phyloP scores from a whole-genome alignment of 148 eudicot genomes.

The Spergularia bocconei region DNA sequence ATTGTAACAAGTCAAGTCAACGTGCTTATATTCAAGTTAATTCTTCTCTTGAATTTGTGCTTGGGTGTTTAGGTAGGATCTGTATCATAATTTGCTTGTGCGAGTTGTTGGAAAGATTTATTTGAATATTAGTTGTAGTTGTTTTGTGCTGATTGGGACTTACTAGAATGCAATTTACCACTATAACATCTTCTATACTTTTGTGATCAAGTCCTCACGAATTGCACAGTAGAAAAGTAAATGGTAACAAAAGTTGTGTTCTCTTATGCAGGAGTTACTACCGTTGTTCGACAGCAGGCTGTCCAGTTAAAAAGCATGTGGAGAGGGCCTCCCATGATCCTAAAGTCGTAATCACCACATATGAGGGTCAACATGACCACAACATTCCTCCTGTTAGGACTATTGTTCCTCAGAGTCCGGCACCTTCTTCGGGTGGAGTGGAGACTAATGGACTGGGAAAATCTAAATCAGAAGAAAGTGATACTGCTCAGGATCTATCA shows the following conservation, averaged over 20 bases:
- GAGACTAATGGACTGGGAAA: slow-evolving; percentile 36
- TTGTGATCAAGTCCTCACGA: too few species aligned
- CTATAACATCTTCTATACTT: too few species aligned
- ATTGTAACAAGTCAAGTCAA: too few species aligned
- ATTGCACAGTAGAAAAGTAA: background rate
- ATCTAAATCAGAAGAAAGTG: slow-evolving; percentile 39
- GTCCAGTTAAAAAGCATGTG: slow-evolving; percentile 79
- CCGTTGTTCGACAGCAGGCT: slow-evolving; percentile 77
- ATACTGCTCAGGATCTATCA: slow-evolving; percentile 22
- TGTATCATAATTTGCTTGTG: too few species aligned
- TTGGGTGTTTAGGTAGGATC: too few species aligned
- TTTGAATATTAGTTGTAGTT: too few species aligned
- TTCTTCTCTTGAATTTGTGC: too few species aligned
- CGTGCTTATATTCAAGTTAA: too few species aligned
- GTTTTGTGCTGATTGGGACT: background rate
- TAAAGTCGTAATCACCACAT: slow-evolving; percentile 64
- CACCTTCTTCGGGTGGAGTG: slow-evolving; percentile 24
- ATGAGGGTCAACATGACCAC: slow-evolving; percentile 79
- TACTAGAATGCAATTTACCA: too few species aligned
- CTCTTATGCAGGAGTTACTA: slow-evolving; percentile 79
- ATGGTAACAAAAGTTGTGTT: slow-evolving; percentile 5
- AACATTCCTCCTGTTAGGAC: slow-evolving; percentile 56
- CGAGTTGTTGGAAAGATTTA: too few species aligned
- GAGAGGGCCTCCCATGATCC: slow-evolving; percentile 75
- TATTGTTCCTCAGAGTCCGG: slow-evolving; percentile 40